Evolutionary conservation across 768 basidiomycete species (phyloP), one percentile per base, ranked within the genome.

Genomic region (Pisolithus orientalis): DNA sequence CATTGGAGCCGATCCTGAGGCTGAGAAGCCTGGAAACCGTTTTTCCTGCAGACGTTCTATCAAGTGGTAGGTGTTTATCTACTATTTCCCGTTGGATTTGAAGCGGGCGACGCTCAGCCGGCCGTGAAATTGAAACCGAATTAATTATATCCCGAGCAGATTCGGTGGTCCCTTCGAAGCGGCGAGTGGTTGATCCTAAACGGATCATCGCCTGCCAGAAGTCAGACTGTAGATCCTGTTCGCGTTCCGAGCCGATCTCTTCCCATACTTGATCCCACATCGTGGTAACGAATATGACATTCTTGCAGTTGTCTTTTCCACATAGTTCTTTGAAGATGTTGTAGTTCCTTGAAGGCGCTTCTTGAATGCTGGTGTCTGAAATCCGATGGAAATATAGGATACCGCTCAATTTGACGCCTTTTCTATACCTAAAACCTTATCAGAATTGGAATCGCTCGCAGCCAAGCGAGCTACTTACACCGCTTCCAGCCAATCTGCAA

Each of bases 271-370:
- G 57, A 44, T 63, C 63, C 71, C 70, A 72, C 64, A 68, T 70
- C 14, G 71, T 70, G 2, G 71, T 69, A 24, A 62, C 64, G 6
- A 72, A 55, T 21, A 69, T 52, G 5, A 72, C 64, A 38, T 69
- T 64, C 27, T 57, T 53, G 27, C 61, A 50, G 57, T 67, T 38
- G 64, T 55, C 32, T 61, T 60, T 5, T 56, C 65, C 59, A 31
- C 59, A 61, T 21, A 59, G 34, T n/a, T 32, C 31, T 31, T 40
- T 47, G 53, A 72, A 70, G 63, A 70, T 64, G 13, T 55, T 53
- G n/a, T 70, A 57, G 53, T 70, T 70, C 21, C 55, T 65, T 11
- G 53, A 53, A 1, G 64, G 57, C 5, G 62, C 54, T n/a, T 66
- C 69, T 2, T 54, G 53, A 61, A 71, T 64, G 2, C 67, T 43